phyloP scores from a whole-genome alignment of 257 asterid species.

The Misopates orontium region DNA sequence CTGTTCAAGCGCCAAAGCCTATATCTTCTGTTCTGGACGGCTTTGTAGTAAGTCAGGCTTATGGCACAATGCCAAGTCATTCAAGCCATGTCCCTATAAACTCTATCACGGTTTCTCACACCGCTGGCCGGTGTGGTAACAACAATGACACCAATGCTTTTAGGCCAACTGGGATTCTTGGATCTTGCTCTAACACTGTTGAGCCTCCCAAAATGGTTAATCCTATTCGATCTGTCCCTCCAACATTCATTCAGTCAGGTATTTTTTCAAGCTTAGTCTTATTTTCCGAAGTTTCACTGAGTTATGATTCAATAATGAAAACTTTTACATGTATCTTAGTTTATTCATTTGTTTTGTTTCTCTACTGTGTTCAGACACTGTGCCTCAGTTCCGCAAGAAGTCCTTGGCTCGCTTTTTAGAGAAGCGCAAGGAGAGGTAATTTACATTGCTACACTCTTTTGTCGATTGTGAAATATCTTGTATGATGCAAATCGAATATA shows the following conservation, averaged over 20 bases:
- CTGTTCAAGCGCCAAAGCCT: slow-evolving; percentile 41
- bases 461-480: neutral
- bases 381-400: slow-evolving; percentile 87
- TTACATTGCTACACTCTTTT: neutral
- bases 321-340: neutral
- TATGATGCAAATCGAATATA: neutral
- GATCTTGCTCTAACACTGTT: slow-evolving; percentile 36
- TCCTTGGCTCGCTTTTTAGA: slow-evolving; percentile 89
- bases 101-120: slow-evolving; percentile 34
- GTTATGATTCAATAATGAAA: too few relatives aligned
- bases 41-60: slow-evolving; percentile 39
- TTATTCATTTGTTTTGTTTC: neutral
- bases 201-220: slow-evolving; percentile 42
- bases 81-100: slow-evolving; percentile 41
- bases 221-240: slow-evolving; percentile 42
- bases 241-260: slow-evolving; percentile 54
- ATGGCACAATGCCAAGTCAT: slow-evolving; percentile 34
- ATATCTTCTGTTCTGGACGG: slow-evolving; percentile 46
- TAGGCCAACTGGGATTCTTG: slow-evolving; percentile 35
- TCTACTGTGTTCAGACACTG: slow-evolving; percentile 48
- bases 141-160: slow-evolving; percentile 28
- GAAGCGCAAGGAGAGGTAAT: slow-evolving; percentile 92
- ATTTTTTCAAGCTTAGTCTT: neutral
- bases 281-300: too few relatives aligned
- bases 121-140: slow-evolving; percentile 32